A percentile compares a stretch with the other conserved stretches of the same genome.
These are phyloP conservation scores for Manihot esculenta DNA, from an alignment of 441 rosid species.

Conservation along the genomic window DNA sequence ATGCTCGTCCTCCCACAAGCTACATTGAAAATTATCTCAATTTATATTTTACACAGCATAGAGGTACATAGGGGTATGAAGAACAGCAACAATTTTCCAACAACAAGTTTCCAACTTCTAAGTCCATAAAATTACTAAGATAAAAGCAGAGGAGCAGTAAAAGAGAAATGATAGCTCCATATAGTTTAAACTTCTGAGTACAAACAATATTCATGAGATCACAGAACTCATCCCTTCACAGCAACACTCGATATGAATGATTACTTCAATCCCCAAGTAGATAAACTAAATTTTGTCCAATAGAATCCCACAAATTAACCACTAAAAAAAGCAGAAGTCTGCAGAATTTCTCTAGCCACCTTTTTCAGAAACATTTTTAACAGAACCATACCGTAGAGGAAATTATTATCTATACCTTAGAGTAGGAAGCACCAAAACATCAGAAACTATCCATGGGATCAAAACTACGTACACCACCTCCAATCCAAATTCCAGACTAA, in stretches of 20 bases:
- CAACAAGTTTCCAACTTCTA: conserved; percentile 1
- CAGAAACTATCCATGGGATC: conserved; percentile 60
- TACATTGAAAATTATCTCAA: conserved; percentile 24
- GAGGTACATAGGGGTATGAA: not conserved
- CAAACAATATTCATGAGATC: not conserved
- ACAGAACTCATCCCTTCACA: conserved; percentile 4
- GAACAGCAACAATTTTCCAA: not conserved
- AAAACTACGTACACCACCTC: conserved; percentile 27
- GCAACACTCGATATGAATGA: conserved; percentile 9
- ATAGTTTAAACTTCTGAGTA: not conserved
- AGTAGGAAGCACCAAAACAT: conserved; percentile 59
- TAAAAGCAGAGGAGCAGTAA: not conserved
- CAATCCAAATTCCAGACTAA: conserved; percentile 28
- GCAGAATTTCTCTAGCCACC: not conserved
- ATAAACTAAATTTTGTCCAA: not conserved
- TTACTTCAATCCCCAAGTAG: conserved; percentile 15
- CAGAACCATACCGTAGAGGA: no score
- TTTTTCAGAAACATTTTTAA: no score
- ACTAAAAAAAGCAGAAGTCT: conserved; percentile 8
- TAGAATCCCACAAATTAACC: conserved; percentile 16
- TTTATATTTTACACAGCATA: conserved; percentile 2
- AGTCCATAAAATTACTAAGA: not conserved
- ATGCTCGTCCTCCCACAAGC: conserved; percentile 48
- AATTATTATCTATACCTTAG: conserved; percentile 38
- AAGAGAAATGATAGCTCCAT: not conserved